phyloP scores from a whole-genome alignment of 495 filamentous ascomycete genomes.

The Penicillium nucicola region DNA sequence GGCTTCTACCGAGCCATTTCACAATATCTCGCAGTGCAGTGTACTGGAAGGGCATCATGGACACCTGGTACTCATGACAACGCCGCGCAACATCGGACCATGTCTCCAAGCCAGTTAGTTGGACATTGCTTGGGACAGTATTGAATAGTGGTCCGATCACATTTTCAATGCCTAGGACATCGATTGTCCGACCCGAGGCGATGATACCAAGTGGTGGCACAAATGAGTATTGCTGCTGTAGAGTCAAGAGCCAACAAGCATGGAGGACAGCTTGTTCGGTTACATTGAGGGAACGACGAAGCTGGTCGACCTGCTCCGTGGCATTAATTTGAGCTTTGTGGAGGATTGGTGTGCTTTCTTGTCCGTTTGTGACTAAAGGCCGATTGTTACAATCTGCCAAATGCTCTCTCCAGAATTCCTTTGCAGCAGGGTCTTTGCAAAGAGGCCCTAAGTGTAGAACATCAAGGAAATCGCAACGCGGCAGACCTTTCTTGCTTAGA shows the following conservation, averaged over 20 bases:
- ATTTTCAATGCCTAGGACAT: constrained; percentile 57
- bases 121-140: constrained; percentile 73
- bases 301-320: constrained; percentile 14
- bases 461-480: constrained; percentile 33
- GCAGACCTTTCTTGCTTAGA: neutral
- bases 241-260: constrained; percentile 31
- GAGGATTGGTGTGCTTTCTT: constrained; percentile 9
- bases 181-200: constrained; percentile 43
- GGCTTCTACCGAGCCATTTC: constrained; percentile 37
- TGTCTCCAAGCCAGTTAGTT: constrained; percentile 22
- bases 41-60: constrained; percentile 43
- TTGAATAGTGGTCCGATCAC: constrained; percentile 87
- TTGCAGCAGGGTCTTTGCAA: constrained; percentile 38
- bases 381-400: constrained; percentile 40
- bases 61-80: constrained; percentile 39
- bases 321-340: constrained; percentile 12
- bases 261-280: constrained; percentile 43
- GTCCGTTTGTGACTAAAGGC: constrained; percentile 14
- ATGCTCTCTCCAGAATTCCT: constrained; percentile 65
- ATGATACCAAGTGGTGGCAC: constrained; percentile 35
- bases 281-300: constrained; percentile 31
- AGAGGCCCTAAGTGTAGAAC: constrained; percentile 45
- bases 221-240: constrained; percentile 36
- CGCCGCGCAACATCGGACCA: constrained; percentile 33
- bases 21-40: constrained; percentile 44